Conservation (phyloP, 371 early-diverging fungal species). For the Haplosporangium sp. region DNA sequence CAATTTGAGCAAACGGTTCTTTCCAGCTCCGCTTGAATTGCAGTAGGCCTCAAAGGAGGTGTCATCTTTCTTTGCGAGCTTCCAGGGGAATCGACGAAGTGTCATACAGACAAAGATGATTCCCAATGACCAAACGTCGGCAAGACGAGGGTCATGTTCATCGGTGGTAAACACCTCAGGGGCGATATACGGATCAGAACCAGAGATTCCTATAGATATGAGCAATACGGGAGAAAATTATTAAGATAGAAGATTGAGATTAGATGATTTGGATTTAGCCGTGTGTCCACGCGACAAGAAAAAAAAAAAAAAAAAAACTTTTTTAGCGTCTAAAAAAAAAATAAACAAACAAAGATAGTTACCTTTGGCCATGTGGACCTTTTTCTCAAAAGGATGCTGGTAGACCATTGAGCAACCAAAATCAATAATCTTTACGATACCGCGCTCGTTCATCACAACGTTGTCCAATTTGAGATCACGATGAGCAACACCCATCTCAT, state of each 20-base stretch:
- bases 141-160: slow-evolving; percentile 73
- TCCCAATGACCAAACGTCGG: slow-evolving; percentile 82
- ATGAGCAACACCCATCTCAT: slow-evolving; percentile 84
- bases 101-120: slow-evolving; percentile 70
- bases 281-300: too few species aligned
- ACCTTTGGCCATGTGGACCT: slow-evolving; percentile 69
- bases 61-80: slow-evolving; percentile 46
- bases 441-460: slow-evolving; percentile 74
- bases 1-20: slow-evolving; percentile 59
- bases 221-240: too few species aligned
- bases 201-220: slow-evolving; percentile 71
- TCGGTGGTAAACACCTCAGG: slow-evolving; percentile 84
- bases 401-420: slow-evolving; percentile 91
- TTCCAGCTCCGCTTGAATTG: slow-evolving; percentile 52
- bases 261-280: too few species aligned
- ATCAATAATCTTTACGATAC: slow-evolving; percentile 90
- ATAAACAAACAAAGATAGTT: slow-evolving; percentile 16
- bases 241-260: too few species aligned
- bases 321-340: too few species aligned
- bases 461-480: slow-evolving; percentile 93
- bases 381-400: slow-evolving; percentile 74
- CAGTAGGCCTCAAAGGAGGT: slow-evolving; percentile 61
- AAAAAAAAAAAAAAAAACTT: too few species aligned
- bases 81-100: slow-evolving; percentile 82
- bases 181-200: slow-evolving; percentile 93